These are phyloP conservation scores for Trichosporon inkin DNA, from an alignment of 1,284 basidiomycete genomes.

Conservation along the genomic window DNA sequence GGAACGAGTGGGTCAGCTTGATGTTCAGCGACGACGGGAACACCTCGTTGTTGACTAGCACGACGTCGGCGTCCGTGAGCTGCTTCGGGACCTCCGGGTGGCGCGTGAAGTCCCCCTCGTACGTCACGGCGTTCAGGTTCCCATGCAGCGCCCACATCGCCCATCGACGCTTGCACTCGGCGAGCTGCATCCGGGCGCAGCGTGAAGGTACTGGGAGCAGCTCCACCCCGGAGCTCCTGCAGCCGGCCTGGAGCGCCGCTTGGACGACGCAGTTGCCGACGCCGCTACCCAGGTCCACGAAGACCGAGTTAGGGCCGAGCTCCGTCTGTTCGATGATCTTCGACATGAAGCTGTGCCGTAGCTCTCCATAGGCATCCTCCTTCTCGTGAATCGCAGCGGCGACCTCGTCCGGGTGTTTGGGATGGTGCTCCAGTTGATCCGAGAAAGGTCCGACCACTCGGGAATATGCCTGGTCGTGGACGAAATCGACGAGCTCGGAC, in stretches of 20 bases:
- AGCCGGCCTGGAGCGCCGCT: conserved; percentile 55
- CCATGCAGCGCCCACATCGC: conserved; percentile 53
- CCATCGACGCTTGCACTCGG: conserved; percentile 53
- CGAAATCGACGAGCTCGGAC: conserved; percentile 47
- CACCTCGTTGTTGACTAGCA: conserved; percentile 58
- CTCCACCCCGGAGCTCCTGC: conserved; percentile 54
- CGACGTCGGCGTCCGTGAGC: conserved; percentile 54
- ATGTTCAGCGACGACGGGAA: conserved; percentile 56
- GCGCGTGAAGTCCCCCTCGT: conserved; percentile 55
- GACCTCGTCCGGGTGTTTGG: conserved; percentile 45
- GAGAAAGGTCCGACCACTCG: conserved; percentile 55
- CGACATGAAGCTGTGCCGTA: conserved; percentile 47
- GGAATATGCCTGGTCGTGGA: conserved; percentile 56
- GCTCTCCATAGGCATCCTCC: conserved; percentile 49
- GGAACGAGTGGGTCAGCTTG: conserved; percentile 55
- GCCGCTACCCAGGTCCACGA: conserved; percentile 57
- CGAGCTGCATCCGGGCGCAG: conserved; percentile 53
- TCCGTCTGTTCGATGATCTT: conserved; percentile 45
- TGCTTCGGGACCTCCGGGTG: conserved; percentile 40
- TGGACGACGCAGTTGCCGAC: conserved; percentile 58
- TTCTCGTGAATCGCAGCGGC: conserved; percentile 41
- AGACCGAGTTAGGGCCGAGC: conserved; percentile 41
- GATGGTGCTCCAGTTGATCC: conserved; percentile 49
- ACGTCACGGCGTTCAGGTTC: conserved; percentile 49
- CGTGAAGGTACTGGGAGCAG: conserved; percentile 53